Base-by-base conservation (phyloP, 805 yeast genomes). In the Kluyveromyces lactis region DNA sequence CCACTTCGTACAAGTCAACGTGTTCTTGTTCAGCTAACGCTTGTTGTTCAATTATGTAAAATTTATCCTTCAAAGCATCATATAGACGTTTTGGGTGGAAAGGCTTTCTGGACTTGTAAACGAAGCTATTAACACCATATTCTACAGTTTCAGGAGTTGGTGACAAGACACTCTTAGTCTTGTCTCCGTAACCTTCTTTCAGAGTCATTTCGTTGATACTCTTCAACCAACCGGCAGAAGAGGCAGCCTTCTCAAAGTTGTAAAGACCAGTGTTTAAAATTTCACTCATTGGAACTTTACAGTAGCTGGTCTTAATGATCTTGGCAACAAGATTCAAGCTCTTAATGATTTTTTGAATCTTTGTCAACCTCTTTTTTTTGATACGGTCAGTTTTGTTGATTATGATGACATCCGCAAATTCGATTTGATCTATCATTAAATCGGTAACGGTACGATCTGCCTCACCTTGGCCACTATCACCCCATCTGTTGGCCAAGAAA, bases 131-230 rank as follows among this genome's bases (percentile, higher is more conserved):
- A 26, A 69, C 67, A 27, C 71, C 71, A 47, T 69, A 69, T 44
- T 68, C 72, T 41, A 66, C 71, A 4, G 71, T 67, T 47, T 68
- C 72, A 2, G 71, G 71, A 42, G 66, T 68, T 17, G 71, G 71
- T 0, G 71, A 55, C 11, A 55, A 41, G 30, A 52, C 50, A 18
- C 49, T 43, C 11, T 36, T 35, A 3, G 34, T 38, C 31, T 53
- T 47, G 15, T 48, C 49, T n/a, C 30, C 30, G n/a, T 27, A 27
- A 5, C 67, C 68, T 21, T 62, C 63, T 43, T 67, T 55, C 47
- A 46, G 32, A 17, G 57, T 52, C 55, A 66, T 63, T 43, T 67
- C 70, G 39, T 67, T 58, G 12, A 68, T 50, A 45, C 68, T 63
- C 39, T 60, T 64, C 33, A 68, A 51, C 73, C 73, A 68, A 4